Percentiles rank a stretch among this genome's conserved stretches.
Evolutionary conservation across 1,284 basidiomycete species (phyloP).

Genomic region (Malassezia brasiliensis): DNA sequence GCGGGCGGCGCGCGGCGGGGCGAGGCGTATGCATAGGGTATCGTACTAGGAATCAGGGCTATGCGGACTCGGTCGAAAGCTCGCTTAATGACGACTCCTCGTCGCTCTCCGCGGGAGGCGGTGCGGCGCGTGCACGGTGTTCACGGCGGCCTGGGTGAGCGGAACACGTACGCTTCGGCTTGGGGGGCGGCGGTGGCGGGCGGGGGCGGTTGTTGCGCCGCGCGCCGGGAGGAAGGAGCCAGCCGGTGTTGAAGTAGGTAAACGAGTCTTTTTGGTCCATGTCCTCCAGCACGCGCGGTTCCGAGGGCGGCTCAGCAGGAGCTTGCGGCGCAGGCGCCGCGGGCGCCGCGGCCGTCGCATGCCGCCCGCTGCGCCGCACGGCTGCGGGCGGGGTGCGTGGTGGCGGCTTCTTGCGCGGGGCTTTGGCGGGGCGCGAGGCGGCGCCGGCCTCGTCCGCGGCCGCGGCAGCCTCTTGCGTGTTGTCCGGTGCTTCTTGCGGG

Average conservation of each 20-base stretch:
- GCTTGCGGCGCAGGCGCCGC: background rate
- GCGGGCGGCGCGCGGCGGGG: background rate
- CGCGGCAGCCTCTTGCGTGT: background rate
- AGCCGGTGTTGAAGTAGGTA: conserved; percentile 72
- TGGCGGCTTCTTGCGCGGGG: background rate
- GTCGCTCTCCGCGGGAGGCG: background rate
- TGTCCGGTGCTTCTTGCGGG: background rate
- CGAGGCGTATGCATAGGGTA: background rate
- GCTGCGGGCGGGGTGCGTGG: background rate
- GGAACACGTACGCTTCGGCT: too few relatives aligned
- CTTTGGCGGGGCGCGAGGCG: background rate
- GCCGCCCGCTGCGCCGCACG: background rate
- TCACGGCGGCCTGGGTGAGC: background rate
- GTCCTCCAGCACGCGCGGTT: conserved; percentile 9
- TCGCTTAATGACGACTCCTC: conserved; percentile 13
- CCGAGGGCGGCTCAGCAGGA: background rate
- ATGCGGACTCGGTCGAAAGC: conserved; percentile 1
- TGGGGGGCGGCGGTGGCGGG: background rate
- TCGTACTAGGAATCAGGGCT: background rate
- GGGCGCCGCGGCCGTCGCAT: background rate
- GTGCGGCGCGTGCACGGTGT: background rate
- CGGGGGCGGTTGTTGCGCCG: conserved; percentile 14
- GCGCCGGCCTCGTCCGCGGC: background rate
- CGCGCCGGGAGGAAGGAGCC: conserved; percentile 68
- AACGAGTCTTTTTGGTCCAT: conserved; percentile 68